Evolutionary conservation across 768 basidiomycete genomes (phyloP), one percentile per base, ranked within the genome.

Genomic region (Mrakia frigida): DNA sequence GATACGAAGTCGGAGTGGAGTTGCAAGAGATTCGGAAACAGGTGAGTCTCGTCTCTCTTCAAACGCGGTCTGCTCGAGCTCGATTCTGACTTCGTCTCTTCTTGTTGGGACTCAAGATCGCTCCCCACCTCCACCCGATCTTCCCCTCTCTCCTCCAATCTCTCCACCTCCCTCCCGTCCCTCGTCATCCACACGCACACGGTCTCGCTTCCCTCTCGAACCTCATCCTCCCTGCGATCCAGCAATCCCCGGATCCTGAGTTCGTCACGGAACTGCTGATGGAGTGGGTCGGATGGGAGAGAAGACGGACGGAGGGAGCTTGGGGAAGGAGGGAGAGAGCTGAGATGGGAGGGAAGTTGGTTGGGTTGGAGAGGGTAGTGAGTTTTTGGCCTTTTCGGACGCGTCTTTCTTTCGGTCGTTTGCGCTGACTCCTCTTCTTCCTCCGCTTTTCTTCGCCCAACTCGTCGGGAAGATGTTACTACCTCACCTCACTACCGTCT

Each of bases 241-340:
- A 37, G 33, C 7, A 21, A 6, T 31, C 39, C n/a, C 39, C 75
- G 25, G 74, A 75, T 16, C 74, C 69, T 14, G 69, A 56, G 18
- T 75, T 75, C n/a, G 52, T 43, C 21, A 21, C 7, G 16, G 74
- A 75, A n/a, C 39, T 75, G 10, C 69, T 75, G 56, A 31, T 70
- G 56, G 74, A 75, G 69, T 75, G 69, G 68, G 46, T 75, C 11
- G 13, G n/a, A 2, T 50, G 74, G 60, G 74, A 75, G 60, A 52
- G 50, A 4, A 56, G 74, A 41, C 10, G 68, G 16, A 50, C 33
- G 7, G 16, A 23, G 21, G 39, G 35, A 0, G 74, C 41, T 13
- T 75, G 74, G 74, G 59, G 74, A 3, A 43, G 68, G 28, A 75
- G 65, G 10, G 53, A 68, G 39, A 33, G 60, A 31, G 50, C 43